These are phyloP conservation scores for Dichotomopilus funicola DNA, from an alignment of 2,329 filamentous ascomycete genomes.

Conservation along the genomic window DNA sequence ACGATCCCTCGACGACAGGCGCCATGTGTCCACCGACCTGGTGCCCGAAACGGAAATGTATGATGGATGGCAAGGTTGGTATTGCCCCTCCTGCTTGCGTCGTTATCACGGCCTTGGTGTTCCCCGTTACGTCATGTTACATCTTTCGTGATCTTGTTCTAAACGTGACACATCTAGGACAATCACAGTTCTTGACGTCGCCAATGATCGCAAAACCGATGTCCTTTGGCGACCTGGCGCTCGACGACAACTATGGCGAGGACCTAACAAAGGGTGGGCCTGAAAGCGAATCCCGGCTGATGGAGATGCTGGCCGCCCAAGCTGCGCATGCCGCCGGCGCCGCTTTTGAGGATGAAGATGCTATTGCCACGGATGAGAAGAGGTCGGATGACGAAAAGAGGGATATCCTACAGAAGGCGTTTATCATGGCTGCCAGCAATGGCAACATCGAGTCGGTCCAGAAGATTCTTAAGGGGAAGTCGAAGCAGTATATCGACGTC, in stretches of 20 bases:
- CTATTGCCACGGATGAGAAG: slow-evolving; percentile 67
- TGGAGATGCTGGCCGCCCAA: slow-evolving; percentile 94
- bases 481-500: slow-evolving; percentile 71
- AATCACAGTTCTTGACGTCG: slow-evolving; percentile 89
- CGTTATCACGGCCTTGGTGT: slow-evolving; percentile 8
- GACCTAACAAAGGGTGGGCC: slow-evolving; percentile 50
- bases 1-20: slow-evolving; percentile 83
- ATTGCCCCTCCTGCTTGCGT: slow-evolving; percentile 18
- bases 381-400: slow-evolving; percentile 71
- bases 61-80: slow-evolving; percentile 89
- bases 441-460: slow-evolving; percentile 79
- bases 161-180: slow-evolving; percentile 49
- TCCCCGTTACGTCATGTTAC: slow-evolving; percentile 9
- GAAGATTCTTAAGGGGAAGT: slow-evolving; percentile 66
- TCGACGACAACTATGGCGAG: slow-evolving; percentile 73
- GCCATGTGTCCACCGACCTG: slow-evolving; percentile 58
- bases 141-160: background rate
- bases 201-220: slow-evolving; percentile 79
- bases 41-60: slow-evolving; percentile 91
- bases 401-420: slow-evolving; percentile 72
- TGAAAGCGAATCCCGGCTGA: slow-evolving; percentile 80
- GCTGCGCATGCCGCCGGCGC: slow-evolving; percentile 74
- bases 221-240: slow-evolving; percentile 71
- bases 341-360: slow-evolving; percentile 71
- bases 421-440: slow-evolving; percentile 95